Percentiles rank a stretch among this genome's conserved stretches.
Conservation (phyloP, 1,139 yeast species). For the Yamadazyma sp. region DNA sequence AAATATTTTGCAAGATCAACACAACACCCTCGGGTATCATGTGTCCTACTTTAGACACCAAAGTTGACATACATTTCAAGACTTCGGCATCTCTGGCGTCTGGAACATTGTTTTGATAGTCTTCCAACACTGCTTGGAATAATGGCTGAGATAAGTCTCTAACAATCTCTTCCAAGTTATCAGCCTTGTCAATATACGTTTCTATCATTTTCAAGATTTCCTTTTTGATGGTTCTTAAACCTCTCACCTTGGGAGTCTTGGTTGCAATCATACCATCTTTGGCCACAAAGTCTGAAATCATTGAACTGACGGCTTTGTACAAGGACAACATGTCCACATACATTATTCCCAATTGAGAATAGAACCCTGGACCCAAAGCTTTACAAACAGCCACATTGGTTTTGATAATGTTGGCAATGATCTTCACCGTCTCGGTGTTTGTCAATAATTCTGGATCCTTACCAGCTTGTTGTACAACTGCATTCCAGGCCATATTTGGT, state of each 20-base stretch:
- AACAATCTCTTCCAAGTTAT: conserved; percentile 82
- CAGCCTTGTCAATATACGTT: conserved; percentile 84
- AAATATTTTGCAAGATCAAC: conserved; percentile 82
- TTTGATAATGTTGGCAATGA: conserved; percentile 88
- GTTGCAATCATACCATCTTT: conserved; percentile 84
- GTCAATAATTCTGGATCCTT: conserved; percentile 82
- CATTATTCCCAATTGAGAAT: conserved; percentile 82
- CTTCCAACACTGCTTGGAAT: conserved; percentile 83
- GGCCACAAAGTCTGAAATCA: conserved; percentile 81
- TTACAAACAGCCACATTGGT: conserved; percentile 94
- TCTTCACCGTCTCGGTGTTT: conserved; percentile 85
- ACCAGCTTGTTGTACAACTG: conserved; percentile 84
- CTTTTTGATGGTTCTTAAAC: conserved; percentile 92
- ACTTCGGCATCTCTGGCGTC: conserved; percentile 99
- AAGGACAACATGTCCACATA: conserved; percentile 88
- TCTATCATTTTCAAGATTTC: conserved; percentile 90
- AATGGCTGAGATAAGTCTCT: conserved; percentile 81
- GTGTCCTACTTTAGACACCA: conserved; percentile 83
- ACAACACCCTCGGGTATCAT: conserved; percentile 91
- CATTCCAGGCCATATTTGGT: conserved; percentile 94
- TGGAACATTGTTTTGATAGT: conserved; percentile 85
- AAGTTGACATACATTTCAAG: conserved; percentile 87
- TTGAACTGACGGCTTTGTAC: conserved; percentile 85
- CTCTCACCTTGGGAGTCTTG: conserved; percentile 92
- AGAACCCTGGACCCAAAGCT: conserved; percentile 89